A percentile compares a stretch with the other conserved stretches of the same genome.
Evolutionary conservation across 371 early-diverging fungal genomes (phyloP).

Genomic region (Capillidium rhysosporum): DNA sequence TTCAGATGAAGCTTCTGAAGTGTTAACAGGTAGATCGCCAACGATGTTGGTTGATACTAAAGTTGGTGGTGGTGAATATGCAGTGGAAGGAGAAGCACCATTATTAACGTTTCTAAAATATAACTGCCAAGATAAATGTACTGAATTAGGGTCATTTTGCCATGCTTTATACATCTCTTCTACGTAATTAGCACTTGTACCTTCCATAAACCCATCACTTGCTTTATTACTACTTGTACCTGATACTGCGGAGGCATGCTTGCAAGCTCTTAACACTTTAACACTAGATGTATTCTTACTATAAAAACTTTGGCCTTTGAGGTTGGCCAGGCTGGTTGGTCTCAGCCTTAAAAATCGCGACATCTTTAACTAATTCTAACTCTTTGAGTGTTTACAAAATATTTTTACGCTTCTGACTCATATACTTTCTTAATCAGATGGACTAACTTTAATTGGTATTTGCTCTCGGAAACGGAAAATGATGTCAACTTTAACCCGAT

Average conservation of each 20-base stretch:
- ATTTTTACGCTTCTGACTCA: too few species aligned
- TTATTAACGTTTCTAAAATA: constrained; percentile 80
- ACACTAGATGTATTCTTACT: background rate
- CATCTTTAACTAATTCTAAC: background rate
- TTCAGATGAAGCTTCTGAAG: constrained; percentile 89
- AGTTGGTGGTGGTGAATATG: constrained; percentile 64
- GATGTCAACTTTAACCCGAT: too few species aligned
- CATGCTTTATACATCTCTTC: constrained; percentile 93
- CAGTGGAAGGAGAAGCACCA: constrained; percentile 47
- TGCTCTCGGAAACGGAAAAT: too few species aligned
- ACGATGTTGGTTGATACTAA: constrained; percentile 19
- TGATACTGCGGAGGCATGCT: background rate
- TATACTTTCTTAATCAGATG: too few species aligned
- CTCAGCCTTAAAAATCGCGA: constrained; percentile 1
- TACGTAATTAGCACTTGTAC: constrained; percentile 63
- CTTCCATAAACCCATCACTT: constrained; percentile 46
- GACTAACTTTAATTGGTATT: too few species aligned
- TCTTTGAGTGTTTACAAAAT: too few species aligned
- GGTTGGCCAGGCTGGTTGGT: background rate
- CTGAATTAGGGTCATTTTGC: constrained; percentile 75
- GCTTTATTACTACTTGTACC: background rate
- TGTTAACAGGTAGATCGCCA: constrained; percentile 10
- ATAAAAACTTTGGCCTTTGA: background rate
- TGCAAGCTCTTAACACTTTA: background rate
- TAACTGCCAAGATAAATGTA: constrained; percentile 90